Base-by-base conservation (phyloP, 768 basidiomycete species). In the Terana coerulea region DNA sequence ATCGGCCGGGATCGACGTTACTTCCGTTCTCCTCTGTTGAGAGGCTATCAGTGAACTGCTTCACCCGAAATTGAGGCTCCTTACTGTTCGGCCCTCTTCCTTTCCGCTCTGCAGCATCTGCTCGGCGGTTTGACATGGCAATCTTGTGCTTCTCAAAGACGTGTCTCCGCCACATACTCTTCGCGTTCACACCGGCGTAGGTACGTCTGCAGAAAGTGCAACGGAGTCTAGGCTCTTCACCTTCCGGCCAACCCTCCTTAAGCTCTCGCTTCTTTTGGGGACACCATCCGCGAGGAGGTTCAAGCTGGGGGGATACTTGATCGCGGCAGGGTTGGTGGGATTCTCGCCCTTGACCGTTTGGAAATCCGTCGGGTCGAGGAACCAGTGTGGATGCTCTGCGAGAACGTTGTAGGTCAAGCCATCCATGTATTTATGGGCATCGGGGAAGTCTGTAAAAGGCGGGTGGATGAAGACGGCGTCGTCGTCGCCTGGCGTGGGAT, bases 101-200 rank as follows among this genome's bases (percentile, higher is more conserved):
- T 49, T 64, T 64, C 29, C 87, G 78, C 53, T 76, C 77, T 42
- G 72, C 72, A 44, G 75, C 81, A 56, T 89, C 90, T 26, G 39
- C 49, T 47, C 90, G 81, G 28, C 90, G 77, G 60, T 92, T 92
- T 31, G 88, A 77, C 90, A 92, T 91, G 33, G 89, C 87, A 61
- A 92, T 88, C 68, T 89, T 91, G 66, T 92, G 89, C 63, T 91
- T 91, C 69, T 92, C 90, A 56, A 86, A 90, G 26, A 92, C 89
- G 65, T 92, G 89, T 41, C 89, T 76, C 53, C 89, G 72, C 89
- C 89, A 92, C 89, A 92, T 92, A 62, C 88, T 91, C 69, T 91
- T 91, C 5, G 89, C 90, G 63, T 92, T 92, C 28, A 89, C 86
- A 10, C 89, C 89, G 3, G 88, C 86, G 59, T 92, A 92, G 5